Conservation (phyloP, 2,329 filamentous ascomycete genomes). For the Pleoardoris graminearum region DNA sequence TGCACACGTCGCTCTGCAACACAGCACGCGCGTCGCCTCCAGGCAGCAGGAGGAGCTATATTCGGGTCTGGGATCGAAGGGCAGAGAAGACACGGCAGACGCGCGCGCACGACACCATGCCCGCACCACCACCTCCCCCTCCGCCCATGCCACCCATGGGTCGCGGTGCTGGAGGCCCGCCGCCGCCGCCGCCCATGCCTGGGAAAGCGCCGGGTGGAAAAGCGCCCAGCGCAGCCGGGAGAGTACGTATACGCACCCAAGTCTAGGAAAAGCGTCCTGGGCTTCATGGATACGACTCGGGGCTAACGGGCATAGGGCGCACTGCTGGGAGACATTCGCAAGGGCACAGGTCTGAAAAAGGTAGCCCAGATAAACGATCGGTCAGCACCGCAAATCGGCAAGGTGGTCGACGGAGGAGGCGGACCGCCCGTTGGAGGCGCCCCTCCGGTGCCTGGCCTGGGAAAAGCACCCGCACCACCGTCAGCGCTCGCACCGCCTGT, state of each 20-base stretch:
- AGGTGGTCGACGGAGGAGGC: slow-evolving; percentile 58
- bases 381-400: slow-evolving; percentile 74
- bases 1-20: neutral
- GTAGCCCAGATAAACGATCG: slow-evolving; percentile 83
- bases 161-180: slow-evolving; percentile 42
- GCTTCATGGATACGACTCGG: slow-evolving; percentile 10
- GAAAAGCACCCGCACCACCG: slow-evolving; percentile 54
- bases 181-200: slow-evolving; percentile 43
- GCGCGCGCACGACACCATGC: slow-evolving; percentile 28
- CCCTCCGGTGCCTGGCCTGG: slow-evolving; percentile 74
- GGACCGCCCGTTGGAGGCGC: slow-evolving; percentile 71
- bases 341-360: slow-evolving; percentile 80
- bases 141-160: slow-evolving; percentile 46
- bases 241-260: slow-evolving; percentile 29
- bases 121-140: slow-evolving; percentile 42
- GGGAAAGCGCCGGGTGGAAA: slow-evolving; percentile 40
- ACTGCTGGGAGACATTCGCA: slow-evolving; percentile 82
- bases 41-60: slow-evolving; percentile 12
- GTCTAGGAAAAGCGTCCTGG: neutral
- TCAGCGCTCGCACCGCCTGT: slow-evolving; percentile 72
- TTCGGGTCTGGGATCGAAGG: neutral
- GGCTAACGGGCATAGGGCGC: slow-evolving; percentile 66
- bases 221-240: slow-evolving; percentile 37
- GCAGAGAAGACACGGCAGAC: neutral
- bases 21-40: slow-evolving; percentile 8